Conservation (phyloP, 139 green algal species). For the Tetraselmis chui region DNA sequence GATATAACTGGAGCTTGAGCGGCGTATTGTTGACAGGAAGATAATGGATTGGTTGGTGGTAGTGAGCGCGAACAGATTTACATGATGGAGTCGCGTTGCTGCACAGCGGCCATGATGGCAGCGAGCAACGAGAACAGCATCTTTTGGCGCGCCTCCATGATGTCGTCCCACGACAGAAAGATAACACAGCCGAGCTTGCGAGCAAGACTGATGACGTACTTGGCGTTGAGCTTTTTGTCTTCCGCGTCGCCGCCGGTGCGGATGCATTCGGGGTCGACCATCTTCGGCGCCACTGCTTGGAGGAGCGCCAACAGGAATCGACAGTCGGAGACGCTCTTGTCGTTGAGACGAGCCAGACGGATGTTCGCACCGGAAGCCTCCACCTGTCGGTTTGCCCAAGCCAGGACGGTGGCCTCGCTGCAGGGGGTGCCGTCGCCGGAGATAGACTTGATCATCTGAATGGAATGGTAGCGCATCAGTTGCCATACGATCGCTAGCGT, state of each 20-base stretch:
- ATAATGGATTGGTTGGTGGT: too few species aligned
- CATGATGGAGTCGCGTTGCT: not conserved
- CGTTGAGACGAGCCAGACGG: not conserved
- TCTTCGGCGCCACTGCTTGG: conserved; percentile 23
- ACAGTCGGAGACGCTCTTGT: conserved; percentile 20
- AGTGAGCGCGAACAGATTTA: not conserved
- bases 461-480: conserved; percentile 40
- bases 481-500: conserved; percentile 51
- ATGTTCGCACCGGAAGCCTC: conserved; percentile 6
- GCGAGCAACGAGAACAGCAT: conserved; percentile 44
- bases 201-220: conserved; percentile 46
- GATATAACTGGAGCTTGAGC: too few species aligned
- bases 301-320: conserved; percentile 42
- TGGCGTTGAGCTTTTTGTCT: conserved; percentile 39
- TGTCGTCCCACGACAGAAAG: conserved; percentile 49
- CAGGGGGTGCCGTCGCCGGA: not conserved
- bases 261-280: conserved; percentile 31
- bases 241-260: conserved; percentile 15
- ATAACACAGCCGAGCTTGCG: conserved; percentile 44
- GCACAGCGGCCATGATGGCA: conserved; percentile 28
- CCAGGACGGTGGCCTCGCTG: conserved; percentile 19
- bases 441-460: conserved; percentile 25
- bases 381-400: conserved; percentile 41
- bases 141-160: conserved; percentile 43
- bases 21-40: too few species aligned